These are phyloP conservation scores for Pachyrhizus erosus DNA, from an alignment of 306 rosid genomes.

Conservation along the genomic window DNA sequence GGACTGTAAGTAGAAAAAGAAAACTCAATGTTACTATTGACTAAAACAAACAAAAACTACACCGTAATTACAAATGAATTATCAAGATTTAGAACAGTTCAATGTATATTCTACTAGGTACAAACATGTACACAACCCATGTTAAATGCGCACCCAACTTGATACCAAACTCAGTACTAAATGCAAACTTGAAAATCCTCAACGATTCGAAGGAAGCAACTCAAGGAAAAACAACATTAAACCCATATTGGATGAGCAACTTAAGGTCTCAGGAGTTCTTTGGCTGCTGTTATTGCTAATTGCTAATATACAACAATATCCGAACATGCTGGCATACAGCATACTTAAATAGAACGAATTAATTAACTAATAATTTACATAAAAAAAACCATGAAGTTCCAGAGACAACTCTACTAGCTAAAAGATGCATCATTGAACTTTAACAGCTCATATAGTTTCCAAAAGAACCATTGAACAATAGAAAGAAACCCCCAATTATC, in stretches of 20 bases:
- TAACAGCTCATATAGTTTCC: not conserved
- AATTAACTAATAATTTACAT: not conserved
- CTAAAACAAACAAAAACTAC: not conserved
- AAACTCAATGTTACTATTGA: not conserved
- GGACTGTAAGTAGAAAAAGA: slow-evolving; percentile 4
- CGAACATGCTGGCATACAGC: not conserved
- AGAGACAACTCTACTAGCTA: not conserved
- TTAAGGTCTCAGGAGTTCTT: not conserved
- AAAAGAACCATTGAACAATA: not conserved
- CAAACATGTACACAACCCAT: not conserved
- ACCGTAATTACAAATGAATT: not conserved
- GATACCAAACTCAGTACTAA: not conserved
- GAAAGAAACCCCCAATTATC: not conserved
- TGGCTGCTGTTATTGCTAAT: not conserved
- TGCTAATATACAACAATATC: not conserved
- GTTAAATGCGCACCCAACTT: not conserved
- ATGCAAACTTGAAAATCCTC: slow-evolving; percentile 18
- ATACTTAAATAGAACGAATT: not conserved
- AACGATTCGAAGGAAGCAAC: not conserved
- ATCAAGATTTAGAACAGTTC: slow-evolving; percentile 26
- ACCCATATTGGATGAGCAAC: not conserved
- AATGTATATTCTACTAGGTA: not conserved
- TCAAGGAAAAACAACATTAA: not conserved
- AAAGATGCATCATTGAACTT: not conserved
- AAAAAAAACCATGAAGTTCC: not conserved